Base-by-base conservation (phyloP, 495 filamentous ascomycete genomes). In the Pyrenopolyporus hunteri region DNA sequence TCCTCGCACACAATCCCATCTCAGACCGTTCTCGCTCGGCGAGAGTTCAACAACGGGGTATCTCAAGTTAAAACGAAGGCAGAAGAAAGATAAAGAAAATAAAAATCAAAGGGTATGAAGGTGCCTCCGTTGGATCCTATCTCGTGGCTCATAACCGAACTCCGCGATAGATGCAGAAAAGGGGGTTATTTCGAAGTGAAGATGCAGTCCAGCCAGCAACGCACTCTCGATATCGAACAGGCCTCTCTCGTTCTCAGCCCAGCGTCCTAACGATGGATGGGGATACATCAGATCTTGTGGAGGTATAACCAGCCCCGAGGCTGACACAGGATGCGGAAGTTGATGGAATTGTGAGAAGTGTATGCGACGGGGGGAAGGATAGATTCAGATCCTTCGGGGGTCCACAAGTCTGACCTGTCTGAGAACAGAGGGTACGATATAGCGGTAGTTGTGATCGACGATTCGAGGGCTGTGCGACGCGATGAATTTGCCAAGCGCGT, bases 41-140 rank as follows among this genome's bases (percentile, higher is more conserved):
- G 66, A 62, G 60, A 58, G 60, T 57, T 66, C 59, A 67, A 71
- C 62, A 71, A 71, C 47, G 60, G 69, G 69, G 69, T 71, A 71
- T 71, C 69, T 71, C 53, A 69, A 69, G 56, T 69, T 50, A 39
- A 56, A 11, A 57, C 69, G 54, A 52, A 67, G 69, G 66, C 66
- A 44, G 59, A 22, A 45, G 47, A 64, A 69, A 58, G 43, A 29
- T 39, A 48, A 49, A 42, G 46, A 47, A 29, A 57, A 59, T 52
- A 57, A 58, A 45, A 62, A 61, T 25, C 46, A 63, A 67, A 69
- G 35, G 50, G 59, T 67, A 67, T 59, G 50, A 69, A 67, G 33
- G 52, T 64, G 66, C 66, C 69, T 71, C 58, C 69, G 66, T 48
- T 37, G 23, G 57, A 49, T 56, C 43, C 49, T 51, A 51, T 64